These are phyloP conservation scores for Diaporthe citri DNA, from an alignment of 2,329 filamentous ascomycete species.

Conservation along the genomic window DNA sequence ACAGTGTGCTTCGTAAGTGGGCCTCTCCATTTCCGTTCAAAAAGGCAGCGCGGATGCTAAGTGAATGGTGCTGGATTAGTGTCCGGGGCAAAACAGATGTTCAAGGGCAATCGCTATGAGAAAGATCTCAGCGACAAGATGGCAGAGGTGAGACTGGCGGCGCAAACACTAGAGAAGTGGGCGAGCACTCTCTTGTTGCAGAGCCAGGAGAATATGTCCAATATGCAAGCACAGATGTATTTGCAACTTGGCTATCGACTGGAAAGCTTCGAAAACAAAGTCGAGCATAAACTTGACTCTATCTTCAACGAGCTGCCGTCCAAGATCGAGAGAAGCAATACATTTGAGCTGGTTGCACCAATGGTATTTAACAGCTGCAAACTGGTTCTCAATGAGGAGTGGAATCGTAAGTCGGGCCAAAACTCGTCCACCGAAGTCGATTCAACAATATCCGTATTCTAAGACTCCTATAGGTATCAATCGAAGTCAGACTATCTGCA, in stretches of 20 bases:
- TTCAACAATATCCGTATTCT: not conserved
- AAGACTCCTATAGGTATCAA: not conserved
- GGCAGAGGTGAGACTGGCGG: not conserved
- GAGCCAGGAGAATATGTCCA: not conserved
- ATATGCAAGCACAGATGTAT: no score
- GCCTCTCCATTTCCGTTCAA: not conserved
- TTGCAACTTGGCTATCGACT: not conserved
- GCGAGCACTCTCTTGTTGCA: not conserved
- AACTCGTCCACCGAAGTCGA: not conserved
- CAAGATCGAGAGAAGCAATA: not conserved
- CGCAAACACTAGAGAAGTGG: not conserved
- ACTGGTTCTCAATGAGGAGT: not conserved
- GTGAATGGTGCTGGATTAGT: not conserved
- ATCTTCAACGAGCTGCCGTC: not conserved
- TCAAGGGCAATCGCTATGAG: not conserved
- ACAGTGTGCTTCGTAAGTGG: not conserved
- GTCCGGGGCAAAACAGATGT: not conserved
- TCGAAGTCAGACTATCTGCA: accelerated
- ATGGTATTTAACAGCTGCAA: not conserved
- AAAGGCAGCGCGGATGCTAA: not conserved
- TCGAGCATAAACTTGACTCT: not conserved
- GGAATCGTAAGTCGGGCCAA: not conserved
- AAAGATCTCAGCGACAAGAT: slow-evolving; percentile 7
- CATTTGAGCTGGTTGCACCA: not conserved
- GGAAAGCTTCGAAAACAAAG: not conserved